Evolutionary conservation across 2,329 filamentous ascomycete species (phyloP), one percentile per base, ranked within the genome.

Genomic region (Cordyceps javanica): DNA sequence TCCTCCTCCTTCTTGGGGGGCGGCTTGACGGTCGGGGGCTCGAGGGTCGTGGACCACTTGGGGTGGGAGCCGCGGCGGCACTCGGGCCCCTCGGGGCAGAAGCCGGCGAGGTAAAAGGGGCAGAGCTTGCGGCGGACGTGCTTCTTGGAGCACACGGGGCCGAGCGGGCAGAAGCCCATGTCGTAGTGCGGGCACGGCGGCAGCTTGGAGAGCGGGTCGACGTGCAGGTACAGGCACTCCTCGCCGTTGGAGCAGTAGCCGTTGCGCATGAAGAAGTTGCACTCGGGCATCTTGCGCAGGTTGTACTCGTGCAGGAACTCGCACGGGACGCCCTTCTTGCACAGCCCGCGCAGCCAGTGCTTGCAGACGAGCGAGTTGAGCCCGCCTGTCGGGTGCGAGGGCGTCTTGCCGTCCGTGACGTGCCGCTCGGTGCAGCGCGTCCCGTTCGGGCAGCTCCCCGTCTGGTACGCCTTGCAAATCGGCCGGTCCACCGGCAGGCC

Each of bases 251-350:
- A 90, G 75, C 94, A 99, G 72, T 95, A 97, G 57, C 91, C 91
- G 69, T 94, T 96, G 60, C 91, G 84, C 59, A 91, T 87, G 75
- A 93, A 97, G 74, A 96, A 96, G 69, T 96, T 96, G 76, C 94
- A 99, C 76, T 97, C 94, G 62, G 94, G 92, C 91, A 97, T 97
- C 73, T 94, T 92, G 62, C 94, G 87, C 65, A 99, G 82, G 75
- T 99, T 97, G 79, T 97, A 99, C 75, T 97, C 94, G 80, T 99
- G 94, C 50, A 97, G 80, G 68, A 97, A 99, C 77, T 99, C 94
- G 85, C 94, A 99, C 64, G 86, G 85, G 69, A 97, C 88, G 67
- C 93, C 94, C 75, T 97, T 97, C 71, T 99, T 99, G 80, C 94
- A 99, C 21, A 99, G 84, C 0, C 92, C 93, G 63, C 95, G 90